A percentile compares a stretch with the other conserved stretches of the same genome.
Evolutionary conservation across 352 stramenopile species (phyloP).

Genomic region (Globisporangium spinosum): DNA sequence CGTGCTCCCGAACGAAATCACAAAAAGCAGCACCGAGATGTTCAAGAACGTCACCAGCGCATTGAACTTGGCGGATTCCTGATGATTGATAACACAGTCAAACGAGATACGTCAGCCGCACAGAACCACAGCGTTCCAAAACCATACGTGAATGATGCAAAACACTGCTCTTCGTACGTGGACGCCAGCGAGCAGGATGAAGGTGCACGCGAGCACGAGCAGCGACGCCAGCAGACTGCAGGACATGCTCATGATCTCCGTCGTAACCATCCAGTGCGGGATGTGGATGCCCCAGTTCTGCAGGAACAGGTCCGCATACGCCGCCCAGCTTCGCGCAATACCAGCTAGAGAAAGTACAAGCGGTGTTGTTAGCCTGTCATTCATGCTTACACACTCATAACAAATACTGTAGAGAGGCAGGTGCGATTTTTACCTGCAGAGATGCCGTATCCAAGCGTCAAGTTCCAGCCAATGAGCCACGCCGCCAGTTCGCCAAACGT

Average conservation of each 20-base stretch:
- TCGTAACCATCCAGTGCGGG: conserved; percentile 60
- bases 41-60: conserved; percentile 87
- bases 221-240: conserved; percentile 79
- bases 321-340: conserved; percentile 88
- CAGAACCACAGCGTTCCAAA: background rate
- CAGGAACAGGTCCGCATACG: conserved; percentile 82
- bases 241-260: conserved; percentile 45
- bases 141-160: background rate
- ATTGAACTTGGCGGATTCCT: conserved; percentile 93
- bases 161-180: conserved; percentile 37
- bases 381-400: background rate
- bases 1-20: conserved; percentile 80
- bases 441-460: conserved; percentile 92
- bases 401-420: conserved; percentile 2
- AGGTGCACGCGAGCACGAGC: conserved; percentile 79
- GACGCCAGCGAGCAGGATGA: conserved; percentile 81
- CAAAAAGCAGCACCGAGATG: conserved; percentile 87
- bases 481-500: conserved; percentile 85
- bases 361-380: background rate
- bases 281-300: conserved; percentile 66
- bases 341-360: conserved; percentile 40
- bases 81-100: background rate
- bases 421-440: conserved; percentile 47
- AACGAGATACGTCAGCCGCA: background rate
- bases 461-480: conserved; percentile 91